These are phyloP conservation scores for Graphilbum sp. DNA, from an alignment of 2,329 filamentous ascomycete genomes.

Conservation along the genomic window DNA sequence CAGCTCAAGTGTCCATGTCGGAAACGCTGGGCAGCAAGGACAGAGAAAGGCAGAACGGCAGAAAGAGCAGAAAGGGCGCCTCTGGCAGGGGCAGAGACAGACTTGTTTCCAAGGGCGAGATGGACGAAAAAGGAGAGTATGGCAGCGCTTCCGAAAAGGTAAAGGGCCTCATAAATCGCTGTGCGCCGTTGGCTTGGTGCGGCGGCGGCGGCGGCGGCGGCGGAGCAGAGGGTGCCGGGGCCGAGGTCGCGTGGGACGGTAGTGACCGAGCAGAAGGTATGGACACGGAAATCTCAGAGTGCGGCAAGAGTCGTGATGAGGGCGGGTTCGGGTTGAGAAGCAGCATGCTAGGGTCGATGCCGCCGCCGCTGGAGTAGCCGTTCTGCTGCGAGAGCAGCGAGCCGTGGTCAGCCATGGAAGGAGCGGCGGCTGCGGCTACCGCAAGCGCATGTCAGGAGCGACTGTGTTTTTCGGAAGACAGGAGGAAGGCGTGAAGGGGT, in stretches of 20 bases:
- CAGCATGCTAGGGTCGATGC: constrained; percentile 11
- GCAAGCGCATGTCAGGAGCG: constrained; percentile 14
- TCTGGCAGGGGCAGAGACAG: constrained; percentile 11
- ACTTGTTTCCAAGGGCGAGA: constrained; percentile 66
- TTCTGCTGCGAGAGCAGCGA: constrained; percentile 7
- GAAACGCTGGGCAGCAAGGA: too few relatives aligned
- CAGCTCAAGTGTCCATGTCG: too few relatives aligned
- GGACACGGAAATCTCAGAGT: too few relatives aligned
- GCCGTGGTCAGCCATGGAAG: constrained; percentile 15
- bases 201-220: neutral
- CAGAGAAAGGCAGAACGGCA: constrained; percentile 7
- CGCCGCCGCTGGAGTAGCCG: constrained; percentile 8
- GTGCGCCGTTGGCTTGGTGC: constrained; percentile 3
- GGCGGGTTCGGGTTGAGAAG: constrained; percentile 8
- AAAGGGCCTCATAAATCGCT: constrained; percentile 27
- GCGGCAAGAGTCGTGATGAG: constrained; percentile 1
- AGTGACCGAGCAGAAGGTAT: too few relatives aligned
- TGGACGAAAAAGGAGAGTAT: constrained; percentile 69
- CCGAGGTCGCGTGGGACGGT: neutral
- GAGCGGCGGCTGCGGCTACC: constrained; percentile 7
- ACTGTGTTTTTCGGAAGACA: neutral
- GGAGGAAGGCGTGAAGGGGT: neutral
- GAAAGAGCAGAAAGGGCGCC: neutral
- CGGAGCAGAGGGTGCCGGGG: too few relatives aligned
- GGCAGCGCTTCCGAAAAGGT: constrained; percentile 61